A percentile compares a stretch with the other conserved stretches of the same genome.
Evolutionary conservation across 331 rosid species (phyloP).

Genomic region (Phaseolus coccineus): DNA sequence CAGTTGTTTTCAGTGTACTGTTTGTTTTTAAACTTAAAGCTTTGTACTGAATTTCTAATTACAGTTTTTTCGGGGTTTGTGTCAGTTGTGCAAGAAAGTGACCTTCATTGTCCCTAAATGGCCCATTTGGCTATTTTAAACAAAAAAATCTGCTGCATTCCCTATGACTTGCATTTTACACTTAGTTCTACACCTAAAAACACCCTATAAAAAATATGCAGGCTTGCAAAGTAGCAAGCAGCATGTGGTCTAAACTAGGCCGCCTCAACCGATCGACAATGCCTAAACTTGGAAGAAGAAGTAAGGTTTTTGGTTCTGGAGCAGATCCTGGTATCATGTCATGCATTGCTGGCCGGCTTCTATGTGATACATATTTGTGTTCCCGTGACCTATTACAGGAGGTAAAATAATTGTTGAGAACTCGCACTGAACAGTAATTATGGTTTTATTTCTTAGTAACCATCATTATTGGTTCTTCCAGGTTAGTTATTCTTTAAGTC

Average conservation of each 20-base stretch:
- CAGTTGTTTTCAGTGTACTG: constrained; percentile 9
- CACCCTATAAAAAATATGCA: constrained; percentile 46
- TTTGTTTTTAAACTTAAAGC: constrained; percentile 33
- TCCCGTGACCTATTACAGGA: constrained; percentile 94
- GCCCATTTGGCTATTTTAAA: constrained; percentile 10
- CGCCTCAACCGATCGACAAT: constrained; percentile 87
- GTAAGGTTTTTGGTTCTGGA: constrained; percentile 78
- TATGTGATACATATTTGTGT: constrained; percentile 91
- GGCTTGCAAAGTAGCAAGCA: constrained; percentile 80
- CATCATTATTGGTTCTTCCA: constrained; percentile 52
- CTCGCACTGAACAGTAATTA: not conserved
- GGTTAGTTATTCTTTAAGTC: constrained; percentile 92
- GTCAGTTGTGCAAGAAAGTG: constrained; percentile 4
- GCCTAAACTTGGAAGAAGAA: constrained; percentile 84
- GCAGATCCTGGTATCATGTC: constrained; percentile 92
- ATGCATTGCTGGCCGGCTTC: constrained; percentile 92
- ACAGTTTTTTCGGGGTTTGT: constrained; percentile 18
- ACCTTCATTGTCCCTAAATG: constrained; percentile 5
- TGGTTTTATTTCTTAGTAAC: constrained; percentile 40
- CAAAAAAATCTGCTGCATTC: not conserved
- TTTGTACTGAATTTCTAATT: constrained; percentile 32
- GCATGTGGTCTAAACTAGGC: constrained; percentile 93
- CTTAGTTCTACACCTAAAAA: constrained; percentile 21
- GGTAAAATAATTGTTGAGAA: constrained; percentile 59
- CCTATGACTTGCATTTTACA: constrained; percentile 26